Evolutionary conservation across 2,329 filamentous ascomycete genomes (phyloP).

Genomic region (Shiraia sp.): DNA sequence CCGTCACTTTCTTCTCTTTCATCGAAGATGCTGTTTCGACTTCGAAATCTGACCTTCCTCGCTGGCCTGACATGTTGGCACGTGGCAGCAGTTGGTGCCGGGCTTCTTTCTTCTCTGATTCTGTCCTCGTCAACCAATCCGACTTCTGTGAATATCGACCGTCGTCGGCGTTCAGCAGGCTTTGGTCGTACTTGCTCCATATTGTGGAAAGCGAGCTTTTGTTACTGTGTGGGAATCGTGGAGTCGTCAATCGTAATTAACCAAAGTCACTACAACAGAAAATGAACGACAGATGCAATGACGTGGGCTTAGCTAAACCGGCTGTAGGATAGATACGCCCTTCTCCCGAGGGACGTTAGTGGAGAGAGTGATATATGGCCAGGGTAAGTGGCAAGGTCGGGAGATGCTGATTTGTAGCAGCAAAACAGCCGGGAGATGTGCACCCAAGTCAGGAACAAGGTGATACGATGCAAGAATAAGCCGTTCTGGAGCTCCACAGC

Average conservation of each 20-base stretch:
- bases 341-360: slow-evolving; percentile 6
- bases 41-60: slow-evolving; percentile 38
- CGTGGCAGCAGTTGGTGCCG: slow-evolving; percentile 27
- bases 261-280: slow-evolving; percentile 2
- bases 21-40: slow-evolving; percentile 32
- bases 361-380: slow-evolving; percentile 9
- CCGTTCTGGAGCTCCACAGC: background rate
- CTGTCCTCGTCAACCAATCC: slow-evolving; percentile 41
- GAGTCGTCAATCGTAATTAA: slow-evolving; percentile 3
- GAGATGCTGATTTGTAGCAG: slow-evolving; percentile 11
- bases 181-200: slow-evolving; percentile 36
- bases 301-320: slow-evolving; percentile 25
- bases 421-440: slow-evolving; percentile 7
- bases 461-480: background rate
- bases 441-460: background rate
- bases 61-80: slow-evolving; percentile 29
- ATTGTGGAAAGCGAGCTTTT: background rate
- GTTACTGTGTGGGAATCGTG: slow-evolving; percentile 13
- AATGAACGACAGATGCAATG: slow-evolving; percentile 16
- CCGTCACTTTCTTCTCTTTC: slow-evolving; percentile 17
- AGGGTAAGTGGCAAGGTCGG: slow-evolving; percentile 14
- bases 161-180: slow-evolving; percentile 28
- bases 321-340: slow-evolving; percentile 6
- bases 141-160: slow-evolving; percentile 43
- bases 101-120: slow-evolving; percentile 32